phyloP scores from a whole-genome alignment of 1,284 basidiomycete genomes.

The Somion occarium region DNA sequence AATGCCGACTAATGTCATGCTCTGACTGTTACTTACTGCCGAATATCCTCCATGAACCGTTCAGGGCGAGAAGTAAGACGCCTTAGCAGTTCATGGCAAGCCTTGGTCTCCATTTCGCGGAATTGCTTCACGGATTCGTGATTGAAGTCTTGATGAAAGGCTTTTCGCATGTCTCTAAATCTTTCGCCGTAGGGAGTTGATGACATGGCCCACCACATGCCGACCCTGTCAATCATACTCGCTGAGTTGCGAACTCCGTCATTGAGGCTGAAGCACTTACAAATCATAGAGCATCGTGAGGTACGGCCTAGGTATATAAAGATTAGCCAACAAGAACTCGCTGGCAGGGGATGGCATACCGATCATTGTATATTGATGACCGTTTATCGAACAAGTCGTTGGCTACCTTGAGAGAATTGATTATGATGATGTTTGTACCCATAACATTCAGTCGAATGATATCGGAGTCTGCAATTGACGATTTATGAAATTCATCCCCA shows the following conservation, averaged over 20 bases:
- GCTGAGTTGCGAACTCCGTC: background rate
- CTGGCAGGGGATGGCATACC: conserved; percentile 7
- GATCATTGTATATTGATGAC: conserved; percentile 25
- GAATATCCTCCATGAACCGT: conserved; percentile 19
- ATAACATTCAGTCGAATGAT: conserved; percentile 18
- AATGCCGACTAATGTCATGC: background rate
- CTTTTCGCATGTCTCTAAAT: conserved; percentile 35
- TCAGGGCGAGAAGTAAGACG: conserved; percentile 24
- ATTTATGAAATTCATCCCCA: background rate
- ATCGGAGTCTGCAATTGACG: conserved; percentile 15
- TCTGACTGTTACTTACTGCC: conserved; percentile 17
- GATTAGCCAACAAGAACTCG: background rate
- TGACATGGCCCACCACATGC: conserved; percentile 31
- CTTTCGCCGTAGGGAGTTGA: conserved; percentile 34
- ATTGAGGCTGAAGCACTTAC: conserved; percentile 15
- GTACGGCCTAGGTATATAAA: conserved; percentile 28
- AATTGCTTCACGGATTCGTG: conserved; percentile 12
- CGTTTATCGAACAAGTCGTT: conserved; percentile 38
- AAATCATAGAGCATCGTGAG: conserved; percentile 30
- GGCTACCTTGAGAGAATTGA: conserved; percentile 33
- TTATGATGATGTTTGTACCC: conserved; percentile 31
- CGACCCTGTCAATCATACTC: conserved; percentile 37
- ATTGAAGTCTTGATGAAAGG: conserved; percentile 28
- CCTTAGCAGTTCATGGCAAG: conserved; percentile 29
- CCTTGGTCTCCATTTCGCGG: conserved; percentile 16